Base-by-base conservation (phyloP, 2,329 filamentous ascomycete species). In the Kalmusia sp. region DNA sequence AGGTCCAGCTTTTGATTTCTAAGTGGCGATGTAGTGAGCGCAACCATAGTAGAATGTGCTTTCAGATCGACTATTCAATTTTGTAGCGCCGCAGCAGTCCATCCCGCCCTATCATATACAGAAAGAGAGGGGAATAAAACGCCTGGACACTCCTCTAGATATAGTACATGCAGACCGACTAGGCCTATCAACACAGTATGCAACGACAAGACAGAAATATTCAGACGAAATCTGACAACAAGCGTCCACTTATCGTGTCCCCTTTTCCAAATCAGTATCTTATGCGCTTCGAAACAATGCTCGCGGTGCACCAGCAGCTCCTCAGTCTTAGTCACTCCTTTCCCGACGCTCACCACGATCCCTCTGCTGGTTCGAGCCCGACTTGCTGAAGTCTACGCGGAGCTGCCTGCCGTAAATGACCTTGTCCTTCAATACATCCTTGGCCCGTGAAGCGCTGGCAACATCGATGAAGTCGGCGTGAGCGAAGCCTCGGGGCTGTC, bases 401-500 rank as follows among this genome's bases (percentile, higher is more conserved):
- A 96, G 76, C 48, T 73, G 68, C 50, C 91, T 83, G 35, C 87
- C 87, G 63, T 87, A 87, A n/a, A 93, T 77, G 41, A 78, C 73
- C 73, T 84, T 84, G 19, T 77, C 74, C 47, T 73, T 59, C 33
- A 96, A 77, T 12, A 79, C 61, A 49, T 86, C 82, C 64, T 78
- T 78, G 0, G 84, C 92, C 57, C 77, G 78, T 49, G 76, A 65
- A n/a, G 91, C 90, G 57, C 85, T 85, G 57, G 86, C 82, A 33
- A 87, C 70, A 63, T 90, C 85, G 37, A 83, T 68, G 73, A 96
- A 96, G 69, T 96, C 91, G 43, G 88, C 89, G 71, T 96, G 92
- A 17, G 88, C 90, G 71, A 95, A 96, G 57, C 92, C 92, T 71
- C 90, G 83, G 31, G 90, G 89, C 76, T 90, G 88, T 39, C 92